These are phyloP conservation scores for Flagelloscypha sp. DNA, from an alignment of 768 basidiomycete species.

Conservation along the genomic window DNA sequence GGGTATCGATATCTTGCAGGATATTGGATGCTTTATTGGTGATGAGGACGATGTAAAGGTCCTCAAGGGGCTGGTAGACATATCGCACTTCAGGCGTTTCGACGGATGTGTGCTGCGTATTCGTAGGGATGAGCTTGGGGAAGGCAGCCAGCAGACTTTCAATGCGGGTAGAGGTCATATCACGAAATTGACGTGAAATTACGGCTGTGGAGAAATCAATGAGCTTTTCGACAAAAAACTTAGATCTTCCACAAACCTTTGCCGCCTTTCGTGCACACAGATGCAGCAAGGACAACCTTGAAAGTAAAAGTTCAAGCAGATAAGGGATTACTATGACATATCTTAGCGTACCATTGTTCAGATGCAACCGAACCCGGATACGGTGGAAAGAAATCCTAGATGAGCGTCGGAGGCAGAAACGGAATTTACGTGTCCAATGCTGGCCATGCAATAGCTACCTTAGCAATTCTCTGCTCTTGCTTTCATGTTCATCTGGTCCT, in stretches of 20 bases:
- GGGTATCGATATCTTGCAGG: slow-evolving; percentile 93
- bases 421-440: too few species aligned
- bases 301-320: too few species aligned
- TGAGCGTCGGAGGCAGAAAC: too few species aligned
- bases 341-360: too few species aligned
- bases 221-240: slow-evolving; percentile 4
- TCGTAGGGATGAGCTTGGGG: slow-evolving; percentile 92
- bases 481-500: too few species aligned
- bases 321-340: too few species aligned
- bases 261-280: slow-evolving; percentile 91
- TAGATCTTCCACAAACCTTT: slow-evolving; percentile 57
- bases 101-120: slow-evolving; percentile 93
- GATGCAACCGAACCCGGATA: too few species aligned
- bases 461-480: too few species aligned
- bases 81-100: slow-evolving; percentile 93
- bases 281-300: slow-evolving; percentile 88
- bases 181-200: slow-evolving; percentile 92
- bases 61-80: slow-evolving; percentile 94
- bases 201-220: slow-evolving; percentile 50
- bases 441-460: too few species aligned
- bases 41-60: slow-evolving; percentile 94
- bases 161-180: slow-evolving; percentile 85
- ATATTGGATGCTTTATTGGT: slow-evolving; percentile 99
- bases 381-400: too few species aligned
- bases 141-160: slow-evolving; percentile 95